Evolutionary conservation across 352 stramenopile species (phyloP), one percentile per base, ranked within the genome.

Genomic region (Phytophthora capsici): DNA sequence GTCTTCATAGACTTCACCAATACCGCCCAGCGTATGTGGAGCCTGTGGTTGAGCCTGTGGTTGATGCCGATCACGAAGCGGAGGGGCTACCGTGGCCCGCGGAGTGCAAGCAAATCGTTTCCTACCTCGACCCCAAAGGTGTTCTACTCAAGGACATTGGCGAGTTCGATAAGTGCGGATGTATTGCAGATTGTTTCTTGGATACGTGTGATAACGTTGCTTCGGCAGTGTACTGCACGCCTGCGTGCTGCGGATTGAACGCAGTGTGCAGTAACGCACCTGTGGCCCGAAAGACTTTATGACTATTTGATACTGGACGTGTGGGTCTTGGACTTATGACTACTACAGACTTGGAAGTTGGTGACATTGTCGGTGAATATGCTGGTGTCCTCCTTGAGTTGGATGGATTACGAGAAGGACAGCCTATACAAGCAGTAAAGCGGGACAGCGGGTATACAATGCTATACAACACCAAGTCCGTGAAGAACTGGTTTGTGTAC

Each of bases 211-310:
- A 30, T 6, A 65, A 65, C 20, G 38, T 13, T 0, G 20, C 2
- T 7, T 26, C 26, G 2, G 57, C 37, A 1, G 23, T 45, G 1
- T 58, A 40, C 12, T 65, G 57, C 20, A 58, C 47, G 2, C 16
- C 40, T 1, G 14, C 30, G 0, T 52, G n/a, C 4, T 65, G 47
- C 30, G 47, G 43, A 0, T 20, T 65, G 16, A 20, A n/a, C 1
- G 57, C 47, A 0, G 10, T 38, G 20, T 66, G 58, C 41, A 66
- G 58, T 22, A 66, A 66, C 22, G 32, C 40, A 8, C 43, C 36
- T 3, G 32, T 34, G 8, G 22, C 20, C 4, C 17, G 25, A 20
- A 6, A n/a, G 5, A 46, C 41, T 0, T 26, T 61, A 0, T 37
- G 47, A 12, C 14, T 45, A 41, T 52, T 46, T 20, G 12, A 45